Percentiles rank a stretch among this genome's conserved stretches.
Evolutionary conservation across 106 monocot species (phyloP).

Genomic region (Dendrobium chrysotoxum): DNA sequence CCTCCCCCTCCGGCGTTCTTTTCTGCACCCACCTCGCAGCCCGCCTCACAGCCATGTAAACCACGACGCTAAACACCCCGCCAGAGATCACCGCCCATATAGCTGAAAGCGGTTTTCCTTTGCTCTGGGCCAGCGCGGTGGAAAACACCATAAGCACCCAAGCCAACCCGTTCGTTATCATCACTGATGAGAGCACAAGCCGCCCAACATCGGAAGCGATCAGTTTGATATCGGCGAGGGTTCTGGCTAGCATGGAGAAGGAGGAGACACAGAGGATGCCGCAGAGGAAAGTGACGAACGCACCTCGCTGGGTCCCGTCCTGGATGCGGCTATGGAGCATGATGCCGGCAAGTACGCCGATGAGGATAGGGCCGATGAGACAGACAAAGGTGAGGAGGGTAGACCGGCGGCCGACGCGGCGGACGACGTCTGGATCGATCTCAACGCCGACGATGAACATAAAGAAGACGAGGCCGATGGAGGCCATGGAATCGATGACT

Average conservation of each 20-base stretch:
- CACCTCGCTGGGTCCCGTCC: background rate
- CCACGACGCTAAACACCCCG: slow-evolving; percentile 12
- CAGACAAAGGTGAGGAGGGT: slow-evolving; percentile 2
- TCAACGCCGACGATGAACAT: slow-evolving; percentile 21
- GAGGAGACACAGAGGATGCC: slow-evolving; percentile 18
- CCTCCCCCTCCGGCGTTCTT: slow-evolving; percentile 30
- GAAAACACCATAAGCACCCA: slow-evolving; percentile 40
- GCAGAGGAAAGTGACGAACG: slow-evolving; percentile 19
- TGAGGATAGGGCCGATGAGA: slow-evolving; percentile 24
- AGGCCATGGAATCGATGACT: slow-evolving; percentile 18
- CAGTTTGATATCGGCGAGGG: slow-evolving; percentile 24
- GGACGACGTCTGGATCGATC: slow-evolving; percentile 7
- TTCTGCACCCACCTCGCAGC: slow-evolving; percentile 20
- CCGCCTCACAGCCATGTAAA: slow-evolving; percentile 6
- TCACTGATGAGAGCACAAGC: slow-evolving; percentile 25
- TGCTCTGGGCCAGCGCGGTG: slow-evolving; percentile 20
- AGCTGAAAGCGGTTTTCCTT: background rate
- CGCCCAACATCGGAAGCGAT: slow-evolving; percentile 12
- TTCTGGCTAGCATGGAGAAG: slow-evolving; percentile 29
- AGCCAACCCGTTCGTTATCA: slow-evolving; percentile 23
- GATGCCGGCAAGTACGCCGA: slow-evolving; percentile 11
- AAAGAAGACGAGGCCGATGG: slow-evolving; percentile 22
- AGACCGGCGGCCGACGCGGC: slow-evolving; percentile 2
- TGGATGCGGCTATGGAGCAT: slow-evolving; percentile 8
- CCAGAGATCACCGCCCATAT: slow-evolving; percentile 27